A percentile compares a stretch with the other conserved stretches of the same genome.
Conservation (phyloP, 805 yeast species). For the Helenozyma rhizophorensis region DNA sequence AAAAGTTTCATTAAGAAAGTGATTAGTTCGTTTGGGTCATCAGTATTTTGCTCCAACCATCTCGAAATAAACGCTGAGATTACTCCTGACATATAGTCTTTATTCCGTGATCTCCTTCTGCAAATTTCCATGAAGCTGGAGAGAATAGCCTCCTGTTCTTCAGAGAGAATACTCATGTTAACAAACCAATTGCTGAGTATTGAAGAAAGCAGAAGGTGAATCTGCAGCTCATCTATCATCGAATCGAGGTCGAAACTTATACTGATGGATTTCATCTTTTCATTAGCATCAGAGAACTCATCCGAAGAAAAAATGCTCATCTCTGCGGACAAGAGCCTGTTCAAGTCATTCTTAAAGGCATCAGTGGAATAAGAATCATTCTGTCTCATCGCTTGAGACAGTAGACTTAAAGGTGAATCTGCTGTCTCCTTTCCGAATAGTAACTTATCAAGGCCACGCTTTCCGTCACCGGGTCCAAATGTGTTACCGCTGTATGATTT, state of each 20-base stretch:
- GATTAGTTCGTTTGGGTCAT: too few relatives aligned
- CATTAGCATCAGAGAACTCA: constrained; percentile 15
- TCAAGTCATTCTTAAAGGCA: constrained; percentile 26
- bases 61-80: too few relatives aligned
- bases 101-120: too few relatives aligned
- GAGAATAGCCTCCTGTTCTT: too few relatives aligned
- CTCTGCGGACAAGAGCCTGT: constrained; percentile 13
- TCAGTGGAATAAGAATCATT: constrained; percentile 19
- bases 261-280: too few relatives aligned
- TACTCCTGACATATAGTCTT: too few relatives aligned
- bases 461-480: background rate
- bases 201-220: too few relatives aligned
- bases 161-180: too few relatives aligned
- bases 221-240: constrained; percentile 5
- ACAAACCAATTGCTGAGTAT: too few relatives aligned
- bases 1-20: constrained; percentile 15
- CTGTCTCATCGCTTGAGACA: constrained; percentile 15
- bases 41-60: too few relatives aligned
- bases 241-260: constrained; percentile 3
- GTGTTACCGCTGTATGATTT: constrained; percentile 9
- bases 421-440: constrained; percentile 22
- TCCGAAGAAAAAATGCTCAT: constrained; percentile 7
- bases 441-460: constrained; percentile 3
- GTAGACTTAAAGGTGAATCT: constrained; percentile 35
- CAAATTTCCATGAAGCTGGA: too few relatives aligned